Conservation (phyloP, 2,329 filamentous ascomycete genomes). For the Phaeophleospora eucalypticola region DNA sequence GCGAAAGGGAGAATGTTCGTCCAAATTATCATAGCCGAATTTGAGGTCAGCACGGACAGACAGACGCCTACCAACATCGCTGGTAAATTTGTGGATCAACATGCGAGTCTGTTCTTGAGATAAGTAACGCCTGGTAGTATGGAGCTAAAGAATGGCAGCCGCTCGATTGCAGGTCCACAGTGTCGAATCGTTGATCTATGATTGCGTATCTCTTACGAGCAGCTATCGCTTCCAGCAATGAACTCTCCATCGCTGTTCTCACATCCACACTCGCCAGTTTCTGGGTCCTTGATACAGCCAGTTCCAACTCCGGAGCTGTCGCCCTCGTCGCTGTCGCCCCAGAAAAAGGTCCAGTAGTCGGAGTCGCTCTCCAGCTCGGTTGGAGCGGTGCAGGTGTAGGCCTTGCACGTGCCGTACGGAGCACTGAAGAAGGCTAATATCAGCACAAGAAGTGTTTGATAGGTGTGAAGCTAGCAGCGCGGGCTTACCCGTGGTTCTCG, state of each 20-base stretch:
- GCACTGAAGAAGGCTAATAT: conserved; percentile 18
- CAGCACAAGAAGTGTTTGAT: background rate
- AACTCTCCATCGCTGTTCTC: conserved; percentile 42
- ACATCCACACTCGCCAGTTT: conserved; percentile 40
- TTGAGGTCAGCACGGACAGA: no score
- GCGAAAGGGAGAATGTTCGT: no score
- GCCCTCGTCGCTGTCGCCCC: conserved; percentile 28
- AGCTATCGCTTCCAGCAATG: conserved; percentile 26
- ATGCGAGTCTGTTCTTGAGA: no score
- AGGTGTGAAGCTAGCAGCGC: background rate
- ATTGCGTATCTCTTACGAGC: conserved; percentile 50
- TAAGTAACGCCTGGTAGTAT: no score
- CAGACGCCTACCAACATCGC: no score
- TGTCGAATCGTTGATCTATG: no score
- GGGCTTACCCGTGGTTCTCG: conserved; percentile 32
- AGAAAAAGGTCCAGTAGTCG: conserved; percentile 43
- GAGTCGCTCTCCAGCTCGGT: conserved; percentile 29
- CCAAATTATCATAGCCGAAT: no score
- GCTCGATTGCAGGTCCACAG: no score
- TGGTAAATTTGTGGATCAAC: no score
- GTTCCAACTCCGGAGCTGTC: conserved; percentile 33
- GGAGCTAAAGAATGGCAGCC: no score
- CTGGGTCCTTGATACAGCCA: conserved; percentile 39
- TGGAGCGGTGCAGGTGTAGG: conserved; percentile 39
- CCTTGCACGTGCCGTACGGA: conserved; percentile 48